Base-by-base conservation (phyloP, 2,329 filamentous ascomycete species). In the Fusarium sp. region DNA sequence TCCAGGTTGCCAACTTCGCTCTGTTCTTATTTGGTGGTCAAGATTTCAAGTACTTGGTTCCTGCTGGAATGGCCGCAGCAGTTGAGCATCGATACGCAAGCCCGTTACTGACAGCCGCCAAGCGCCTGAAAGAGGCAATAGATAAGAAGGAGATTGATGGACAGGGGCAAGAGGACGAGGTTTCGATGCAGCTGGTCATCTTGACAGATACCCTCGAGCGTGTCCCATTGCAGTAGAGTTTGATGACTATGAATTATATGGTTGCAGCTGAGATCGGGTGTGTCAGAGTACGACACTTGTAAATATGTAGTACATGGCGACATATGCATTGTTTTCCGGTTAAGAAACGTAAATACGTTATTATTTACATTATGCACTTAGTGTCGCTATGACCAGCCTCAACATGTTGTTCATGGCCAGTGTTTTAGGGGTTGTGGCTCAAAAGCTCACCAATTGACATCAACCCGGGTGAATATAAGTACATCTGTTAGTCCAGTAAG, bases 1-100 rank as follows among this genome's bases (percentile, higher is more conserved):
- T 91, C 69, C 88, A 91, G 72, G 87, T 87, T 1, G 86, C 87
- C 65, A 91, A 91, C 74, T 90, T 92, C 78, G 85, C 87, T 13
- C 84, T 88, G 58, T 89, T 91, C 72, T 80, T 91, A 26, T 86
- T 88, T 75, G 81, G 81, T 8, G 83, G 85, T 13, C 79, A 81
- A 39, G 81, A 79, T 26, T 86, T 85, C 78, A 81, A 79, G 61
- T 80, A 85, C 48, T 78, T 90, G 11, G 84, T 89, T 15, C 90
- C 90, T 3, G 81, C 81, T 5, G 88, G 87, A 2, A 89, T 91
- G 86, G 84, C 85, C 2, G 84, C 85, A 14, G 86, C 88, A 2
- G 86, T 91, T 28, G 86, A 89, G 77, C 86, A 90, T 74, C 83
- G 90, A 35, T 91, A 90, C 77, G 83, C 88, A 5, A 84, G 86